Base-by-base conservation (phyloP, 1,284 basidiomycete species). In the Coriolopsis trogii region DNA sequence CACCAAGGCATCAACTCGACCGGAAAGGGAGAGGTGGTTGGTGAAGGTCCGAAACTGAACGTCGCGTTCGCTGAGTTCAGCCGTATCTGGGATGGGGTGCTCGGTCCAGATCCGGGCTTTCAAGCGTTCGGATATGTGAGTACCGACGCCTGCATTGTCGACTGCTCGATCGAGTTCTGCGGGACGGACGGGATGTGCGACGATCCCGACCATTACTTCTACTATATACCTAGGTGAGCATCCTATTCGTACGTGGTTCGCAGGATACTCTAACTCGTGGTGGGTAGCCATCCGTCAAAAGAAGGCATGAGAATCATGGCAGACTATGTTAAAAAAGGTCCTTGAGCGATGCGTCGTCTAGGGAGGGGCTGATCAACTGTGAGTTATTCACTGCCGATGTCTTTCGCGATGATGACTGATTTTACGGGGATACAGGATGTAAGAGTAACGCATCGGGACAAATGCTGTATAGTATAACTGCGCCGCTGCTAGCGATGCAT, bases 151-250 rank as follows among this genome's bases (percentile, higher is more conserved):
- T 68, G 67, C 50, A 56, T 63, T 41, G 23, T 57, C 30, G 49
- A 66, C 23, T 59, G 58, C 51, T 53, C 59, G 24, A 44, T 46
- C n/a, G 34, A 31, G 33, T 56, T 48, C 37, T 58, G 56, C 45
- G 52, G 58, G 34, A 60, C 59, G 41, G 53, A 54, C 5, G 62
- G 56, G 28, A 57, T 57, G 59, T 66, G 64, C 40, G 54, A 60
- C 24, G 78, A 81, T 53, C 78, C 80, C 3, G 74, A 74, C 31
- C 74, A 73, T 53, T 70, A 70, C 23, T 79, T 81, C 55, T 80
- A 80, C 53, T 82, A 79, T 73, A 72, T 80, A 12, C 63, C 67
- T 18, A 73, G 72, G 80, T 79, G 53, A 61, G 75, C n/a, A n/a
- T 61, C 6, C 31, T 33, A 2, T n/a, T 36, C 4, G 16, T 2